Evolutionary conservation across 2,329 filamentous ascomycete species (phyloP).

Genomic region (Cladophialophora psammophila): DNA sequence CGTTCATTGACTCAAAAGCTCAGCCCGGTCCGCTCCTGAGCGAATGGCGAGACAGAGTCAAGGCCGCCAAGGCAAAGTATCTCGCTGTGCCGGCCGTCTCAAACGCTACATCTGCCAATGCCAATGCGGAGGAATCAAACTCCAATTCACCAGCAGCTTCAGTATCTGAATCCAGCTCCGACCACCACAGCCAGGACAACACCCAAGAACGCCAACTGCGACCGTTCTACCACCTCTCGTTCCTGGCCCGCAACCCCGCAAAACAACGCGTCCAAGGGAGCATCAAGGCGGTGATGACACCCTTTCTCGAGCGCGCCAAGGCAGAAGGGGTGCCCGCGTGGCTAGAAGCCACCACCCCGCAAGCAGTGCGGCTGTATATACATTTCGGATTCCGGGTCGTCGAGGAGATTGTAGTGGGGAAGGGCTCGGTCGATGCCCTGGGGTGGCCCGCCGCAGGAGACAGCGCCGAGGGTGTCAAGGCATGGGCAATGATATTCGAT

Average conservation of each 20-base stretch:
- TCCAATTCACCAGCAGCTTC: slow-evolving; percentile 8
- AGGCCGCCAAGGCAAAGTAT: slow-evolving; percentile 32
- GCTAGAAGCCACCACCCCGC: slow-evolving; percentile 36
- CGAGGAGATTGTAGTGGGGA: slow-evolving; percentile 32
- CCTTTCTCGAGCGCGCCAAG: slow-evolving; percentile 36
- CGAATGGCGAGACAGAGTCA: slow-evolving; percentile 35
- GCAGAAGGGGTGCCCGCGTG: slow-evolving; percentile 37
- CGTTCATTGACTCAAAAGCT: slow-evolving; percentile 36
- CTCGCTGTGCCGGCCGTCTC: slow-evolving; percentile 15
- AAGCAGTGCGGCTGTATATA: slow-evolving; percentile 35
- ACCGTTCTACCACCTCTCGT: slow-evolving; percentile 38
- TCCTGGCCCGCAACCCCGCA: slow-evolving; percentile 36
- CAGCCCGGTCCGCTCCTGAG: slow-evolving; percentile 26
- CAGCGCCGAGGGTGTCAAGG: slow-evolving; percentile 30
- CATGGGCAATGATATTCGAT: slow-evolving; percentile 36
- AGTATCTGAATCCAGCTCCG: slow-evolving; percentile 19
- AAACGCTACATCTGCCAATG: slow-evolving; percentile 1
- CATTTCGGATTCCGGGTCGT: slow-evolving; percentile 38
- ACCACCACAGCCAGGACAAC: slow-evolving; percentile 17
- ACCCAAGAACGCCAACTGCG: slow-evolving; percentile 22
- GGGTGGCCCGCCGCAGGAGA: slow-evolving; percentile 33
- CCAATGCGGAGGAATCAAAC: not conserved
- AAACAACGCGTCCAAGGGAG: slow-evolving; percentile 29
- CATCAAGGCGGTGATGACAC: slow-evolving; percentile 36
- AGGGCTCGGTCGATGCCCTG: slow-evolving; percentile 29